phyloP scores from a whole-genome alignment of 352 stramenopile species.

The Sclerospora graminicola region DNA sequence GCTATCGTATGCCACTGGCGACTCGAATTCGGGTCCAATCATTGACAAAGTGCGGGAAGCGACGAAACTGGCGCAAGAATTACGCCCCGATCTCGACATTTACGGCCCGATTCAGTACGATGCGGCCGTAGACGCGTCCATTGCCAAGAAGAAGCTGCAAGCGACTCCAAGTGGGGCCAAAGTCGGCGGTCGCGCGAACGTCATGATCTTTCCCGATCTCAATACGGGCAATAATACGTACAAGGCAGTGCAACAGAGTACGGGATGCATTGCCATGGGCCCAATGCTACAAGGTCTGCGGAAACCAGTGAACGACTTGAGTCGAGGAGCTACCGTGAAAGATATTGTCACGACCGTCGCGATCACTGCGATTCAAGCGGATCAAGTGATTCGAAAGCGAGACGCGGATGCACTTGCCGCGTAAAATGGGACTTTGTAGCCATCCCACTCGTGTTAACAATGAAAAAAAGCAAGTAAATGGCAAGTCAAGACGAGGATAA shows the following conservation, averaged over 20 bases:
- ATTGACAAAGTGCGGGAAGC: slow-evolving; percentile 83
- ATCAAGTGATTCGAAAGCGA: slow-evolving; percentile 53
- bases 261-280: slow-evolving; percentile 68
- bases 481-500: no score
- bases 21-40: slow-evolving; percentile 68
- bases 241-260: slow-evolving; percentile 83
- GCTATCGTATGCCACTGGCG: slow-evolving; percentile 75
- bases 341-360: slow-evolving; percentile 87
- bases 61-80: slow-evolving; percentile 49
- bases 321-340: slow-evolving; percentile 77
- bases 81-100: slow-evolving; percentile 67
- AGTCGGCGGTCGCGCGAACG: slow-evolving; percentile 74
- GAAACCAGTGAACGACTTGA: slow-evolving; percentile 85
- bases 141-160: slow-evolving; percentile 78
- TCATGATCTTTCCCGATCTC: slow-evolving; percentile 82
- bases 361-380: slow-evolving; percentile 81
- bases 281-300: slow-evolving; percentile 83
- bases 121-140: slow-evolving; percentile 59
- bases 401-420: no score
- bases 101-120: slow-evolving; percentile 86
- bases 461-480: no score
- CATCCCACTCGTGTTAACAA: no score
- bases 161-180: slow-evolving; percentile 40
- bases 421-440: no score
- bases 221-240: slow-evolving; percentile 88